A percentile compares a stretch with the other conserved stretches of the same genome.
Evolutionary conservation across 768 basidiomycete genomes (phyloP).

Genomic region (Lanmaoa rubissima): DNA sequence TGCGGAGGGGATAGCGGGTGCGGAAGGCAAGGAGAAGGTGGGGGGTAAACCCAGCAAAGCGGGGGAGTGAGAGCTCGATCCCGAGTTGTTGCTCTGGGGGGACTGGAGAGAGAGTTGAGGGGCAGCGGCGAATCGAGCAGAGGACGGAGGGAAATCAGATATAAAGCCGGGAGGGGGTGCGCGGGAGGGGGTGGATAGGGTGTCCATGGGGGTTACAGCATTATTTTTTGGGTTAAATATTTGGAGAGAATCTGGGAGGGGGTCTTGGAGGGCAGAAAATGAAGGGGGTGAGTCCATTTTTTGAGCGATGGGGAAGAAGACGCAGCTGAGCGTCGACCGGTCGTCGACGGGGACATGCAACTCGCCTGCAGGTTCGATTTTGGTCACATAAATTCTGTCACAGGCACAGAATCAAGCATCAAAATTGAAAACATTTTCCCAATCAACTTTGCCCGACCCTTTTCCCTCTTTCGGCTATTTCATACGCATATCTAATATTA

Average conservation of each 20-base stretch:
- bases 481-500: slow-evolving; percentile 21
- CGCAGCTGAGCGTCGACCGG: neutral
- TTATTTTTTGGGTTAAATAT: too few species aligned
- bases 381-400: slow-evolving; percentile 35
- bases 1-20: slow-evolving; percentile 1
- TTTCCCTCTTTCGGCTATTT: slow-evolving; percentile 9
- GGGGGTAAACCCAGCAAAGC: neutral
- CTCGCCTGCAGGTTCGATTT: slow-evolving; percentile 9
- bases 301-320: too few species aligned
- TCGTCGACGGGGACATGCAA: slow-evolving; percentile 24
- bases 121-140: neutral
- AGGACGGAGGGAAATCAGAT: slow-evolving; percentile 39
- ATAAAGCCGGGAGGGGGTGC: slow-evolving; percentile 18
- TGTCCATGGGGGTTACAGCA: neutral
- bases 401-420: slow-evolving; percentile 32
- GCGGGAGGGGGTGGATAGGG: neutral
- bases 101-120: slow-evolving; percentile 16
- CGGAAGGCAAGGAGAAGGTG: neutral
- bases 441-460: slow-evolving; percentile 20
- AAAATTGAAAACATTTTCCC: slow-evolving; percentile 33
- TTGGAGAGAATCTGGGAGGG: too few species aligned
- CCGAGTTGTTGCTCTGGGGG: slow-evolving; percentile 22
- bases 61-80: slow-evolving; percentile 35
- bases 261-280: too few species aligned
- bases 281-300: neutral